Percentiles rank a stretch among this genome's conserved stretches.
phyloP scores from a whole-genome alignment of 306 rosid genomes.

The Medicago lupulina region DNA sequence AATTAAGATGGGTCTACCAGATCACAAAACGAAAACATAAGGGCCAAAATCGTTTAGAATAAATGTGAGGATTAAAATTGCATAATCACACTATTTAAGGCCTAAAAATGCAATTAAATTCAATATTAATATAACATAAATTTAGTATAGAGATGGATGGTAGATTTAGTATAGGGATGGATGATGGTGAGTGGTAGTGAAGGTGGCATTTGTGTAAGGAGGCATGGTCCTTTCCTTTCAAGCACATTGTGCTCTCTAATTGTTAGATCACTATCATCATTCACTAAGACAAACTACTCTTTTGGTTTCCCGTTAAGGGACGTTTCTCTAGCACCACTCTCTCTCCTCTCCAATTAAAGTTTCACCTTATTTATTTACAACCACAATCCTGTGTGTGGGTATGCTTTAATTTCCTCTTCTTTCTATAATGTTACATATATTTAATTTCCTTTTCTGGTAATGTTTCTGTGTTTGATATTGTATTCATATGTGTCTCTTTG shows the following conservation, averaged over 20 bases:
- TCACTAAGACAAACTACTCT: constrained; percentile 57
- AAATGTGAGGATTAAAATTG: too few species aligned
- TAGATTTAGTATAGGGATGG: too few species aligned
- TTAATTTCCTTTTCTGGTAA: constrained; percentile 53
- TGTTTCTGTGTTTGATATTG: constrained; percentile 39
- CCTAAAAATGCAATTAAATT: too few species aligned
- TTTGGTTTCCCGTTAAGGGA: constrained; percentile 59
- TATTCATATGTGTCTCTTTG: constrained; percentile 36
- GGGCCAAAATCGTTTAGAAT: too few species aligned
- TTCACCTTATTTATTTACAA: constrained; percentile 31
- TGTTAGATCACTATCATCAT: constrained; percentile 67
- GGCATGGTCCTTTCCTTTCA: constrained; percentile 35
- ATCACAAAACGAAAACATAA: too few species aligned
- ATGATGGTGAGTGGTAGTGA: constrained; percentile 1
- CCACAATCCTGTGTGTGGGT: constrained; percentile 1
- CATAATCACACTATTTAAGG: too few species aligned
- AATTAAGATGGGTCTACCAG: too few species aligned
- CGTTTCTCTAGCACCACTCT: constrained; percentile 23
- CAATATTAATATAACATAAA: too few species aligned
- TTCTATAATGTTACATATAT: constrained; percentile 8
- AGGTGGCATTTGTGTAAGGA: background rate
- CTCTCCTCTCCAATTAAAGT: constrained; percentile 14
- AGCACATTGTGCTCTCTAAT: constrained; percentile 41
- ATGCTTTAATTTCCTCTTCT: constrained; percentile 13
- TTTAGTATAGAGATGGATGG: too few species aligned